Percentiles rank a stretch among this genome's conserved stretches.
Conservation (phyloP, 352 stramenopile species). For the Phytophthora gonapodyides region DNA sequence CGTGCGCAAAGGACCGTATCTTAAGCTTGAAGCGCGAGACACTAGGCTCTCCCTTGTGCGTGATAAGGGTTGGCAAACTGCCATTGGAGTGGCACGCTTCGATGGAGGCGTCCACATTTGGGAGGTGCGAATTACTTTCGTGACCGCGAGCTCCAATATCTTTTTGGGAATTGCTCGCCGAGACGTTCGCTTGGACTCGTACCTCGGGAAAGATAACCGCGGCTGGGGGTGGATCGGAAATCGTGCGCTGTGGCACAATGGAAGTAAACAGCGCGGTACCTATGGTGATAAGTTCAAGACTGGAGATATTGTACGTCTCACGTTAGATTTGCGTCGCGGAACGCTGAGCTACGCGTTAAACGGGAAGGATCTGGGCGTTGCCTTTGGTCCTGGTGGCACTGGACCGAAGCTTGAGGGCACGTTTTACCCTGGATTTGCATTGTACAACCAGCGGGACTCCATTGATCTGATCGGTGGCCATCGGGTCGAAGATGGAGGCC, state of each 20-base stretch:
- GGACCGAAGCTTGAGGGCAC: constrained; percentile 86
- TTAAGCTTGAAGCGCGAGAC: constrained; percentile 90
- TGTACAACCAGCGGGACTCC: constrained; percentile 90
- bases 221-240: constrained; percentile 93
- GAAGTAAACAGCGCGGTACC: constrained; percentile 88
- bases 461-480: constrained; percentile 87
- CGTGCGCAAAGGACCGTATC: constrained; percentile 82
- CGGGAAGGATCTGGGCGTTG: constrained; percentile 87
- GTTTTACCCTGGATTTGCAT: constrained; percentile 85
- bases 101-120: constrained; percentile 87
- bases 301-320: constrained; percentile 82
- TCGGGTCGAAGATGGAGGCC: constrained; percentile 70
- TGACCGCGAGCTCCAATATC: constrained; percentile 90
- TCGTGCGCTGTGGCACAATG: constrained; percentile 89
- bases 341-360: constrained; percentile 90
- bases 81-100: constrained; percentile 87
- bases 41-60: constrained; percentile 81
- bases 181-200: constrained; percentile 87
- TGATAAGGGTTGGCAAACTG: constrained; percentile 91
- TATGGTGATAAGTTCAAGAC: constrained; percentile 93
- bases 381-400: constrained; percentile 86
- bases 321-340: constrained; percentile 79
- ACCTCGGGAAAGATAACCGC: constrained; percentile 91
- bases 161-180: constrained; percentile 87
- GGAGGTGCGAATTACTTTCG: constrained; percentile 87